phyloP scores from a whole-genome alignment of 371 early-diverging fungal species.

The Mortierella sp. region DNA sequence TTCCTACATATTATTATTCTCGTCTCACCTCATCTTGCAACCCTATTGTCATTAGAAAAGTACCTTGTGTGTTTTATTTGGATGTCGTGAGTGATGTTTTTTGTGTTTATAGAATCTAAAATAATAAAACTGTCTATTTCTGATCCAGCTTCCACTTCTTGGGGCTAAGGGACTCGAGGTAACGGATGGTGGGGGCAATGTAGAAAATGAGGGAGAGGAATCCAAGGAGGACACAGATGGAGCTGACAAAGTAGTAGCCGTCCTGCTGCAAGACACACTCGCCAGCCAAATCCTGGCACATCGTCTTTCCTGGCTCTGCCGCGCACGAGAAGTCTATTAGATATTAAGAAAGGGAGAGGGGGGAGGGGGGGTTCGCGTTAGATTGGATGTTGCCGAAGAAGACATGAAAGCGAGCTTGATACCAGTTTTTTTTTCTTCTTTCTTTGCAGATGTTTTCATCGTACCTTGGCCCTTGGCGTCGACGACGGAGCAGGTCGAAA shows the following conservation, averaged over 20 bases:
- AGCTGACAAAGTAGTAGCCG: constrained; percentile 90
- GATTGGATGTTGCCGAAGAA: background rate
- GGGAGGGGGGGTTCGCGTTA: background rate
- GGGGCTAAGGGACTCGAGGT: constrained; percentile 68
- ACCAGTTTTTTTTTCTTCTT: too few relatives aligned
- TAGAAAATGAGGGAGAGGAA: constrained; percentile 69
- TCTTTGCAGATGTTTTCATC: background rate
- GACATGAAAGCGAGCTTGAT: background rate
- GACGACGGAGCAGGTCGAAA: constrained; percentile 72
- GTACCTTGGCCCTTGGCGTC: constrained; percentile 61
- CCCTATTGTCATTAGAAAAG: background rate
- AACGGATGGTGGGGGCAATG: constrained; percentile 76
- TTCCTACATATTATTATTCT: background rate
- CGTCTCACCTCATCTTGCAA: background rate
- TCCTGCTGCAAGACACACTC: constrained; percentile 76
- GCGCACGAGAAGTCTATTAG: constrained; percentile 66
- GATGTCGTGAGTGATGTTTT: background rate
- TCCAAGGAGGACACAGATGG: constrained; percentile 77
- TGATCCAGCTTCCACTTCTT: constrained; percentile 42
- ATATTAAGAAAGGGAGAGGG: background rate
- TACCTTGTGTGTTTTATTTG: background rate
- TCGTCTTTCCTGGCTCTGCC: constrained; percentile 69
- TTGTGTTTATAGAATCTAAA: background rate
- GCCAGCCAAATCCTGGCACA: constrained; percentile 80
- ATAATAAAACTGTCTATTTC: constrained; percentile 13